Evolutionary conservation across 2,329 filamentous ascomycete genomes (phyloP).

Genomic region (Tolypocladium amazonense): DNA sequence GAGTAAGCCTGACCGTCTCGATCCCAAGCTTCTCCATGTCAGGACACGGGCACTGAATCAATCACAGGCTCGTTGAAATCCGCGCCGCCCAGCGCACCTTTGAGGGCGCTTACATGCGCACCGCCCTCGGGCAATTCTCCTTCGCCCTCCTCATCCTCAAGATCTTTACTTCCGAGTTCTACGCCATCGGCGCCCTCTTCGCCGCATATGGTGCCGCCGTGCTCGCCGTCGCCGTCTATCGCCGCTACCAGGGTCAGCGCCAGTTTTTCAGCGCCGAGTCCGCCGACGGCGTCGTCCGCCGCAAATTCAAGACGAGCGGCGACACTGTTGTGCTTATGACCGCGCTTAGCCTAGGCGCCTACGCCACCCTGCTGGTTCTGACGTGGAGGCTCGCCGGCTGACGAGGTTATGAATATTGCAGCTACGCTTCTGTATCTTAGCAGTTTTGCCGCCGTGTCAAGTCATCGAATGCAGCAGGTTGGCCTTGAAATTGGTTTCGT

Average conservation of each 20-base stretch:
- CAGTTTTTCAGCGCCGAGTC: conserved; percentile 66
- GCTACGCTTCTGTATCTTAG: not conserved
- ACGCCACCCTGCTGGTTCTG: conserved; percentile 45
- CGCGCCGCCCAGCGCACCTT: conserved; percentile 93
- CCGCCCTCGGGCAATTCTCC: conserved; percentile 86
- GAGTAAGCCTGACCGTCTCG: conserved; percentile 42
- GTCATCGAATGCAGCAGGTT: not conserved
- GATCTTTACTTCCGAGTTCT: conserved; percentile 95
- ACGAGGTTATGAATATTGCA: not conserved
- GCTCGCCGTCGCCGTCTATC: conserved; percentile 71
- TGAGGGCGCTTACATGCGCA: conserved; percentile 93
- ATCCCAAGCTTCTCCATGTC: not conserved
- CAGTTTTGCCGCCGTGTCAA: not conserved
- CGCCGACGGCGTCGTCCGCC: conserved; percentile 23
- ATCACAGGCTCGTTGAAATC: conserved; percentile 68
- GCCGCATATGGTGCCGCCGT: conserved; percentile 84
- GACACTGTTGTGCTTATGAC: conserved; percentile 51
- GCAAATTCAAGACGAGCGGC: conserved; percentile 53
- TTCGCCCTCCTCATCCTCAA: conserved; percentile 84
- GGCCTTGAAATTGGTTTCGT: not conserved
- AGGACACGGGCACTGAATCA: not conserved
- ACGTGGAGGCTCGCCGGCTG: conserved; percentile 33
- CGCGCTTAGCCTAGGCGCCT: conserved; percentile 44
- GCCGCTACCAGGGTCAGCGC: conserved; percentile 81
- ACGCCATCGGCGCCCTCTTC: conserved; percentile 91